phyloP scores from a whole-genome alignment of 805 yeast genomes.

The Ogataea zsoltii region DNA sequence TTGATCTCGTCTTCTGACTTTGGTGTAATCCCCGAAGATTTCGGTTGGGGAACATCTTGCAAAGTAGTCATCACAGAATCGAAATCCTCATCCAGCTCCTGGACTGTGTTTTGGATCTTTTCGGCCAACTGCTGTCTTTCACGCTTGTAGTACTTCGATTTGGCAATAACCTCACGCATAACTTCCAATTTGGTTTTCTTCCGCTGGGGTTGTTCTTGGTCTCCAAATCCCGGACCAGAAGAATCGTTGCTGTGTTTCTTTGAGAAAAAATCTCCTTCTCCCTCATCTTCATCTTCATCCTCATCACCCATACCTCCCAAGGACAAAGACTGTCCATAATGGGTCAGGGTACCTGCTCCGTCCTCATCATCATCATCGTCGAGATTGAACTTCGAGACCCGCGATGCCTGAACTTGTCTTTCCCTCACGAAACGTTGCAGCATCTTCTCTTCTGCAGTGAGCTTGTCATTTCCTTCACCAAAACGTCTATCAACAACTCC shows the following conservation, averaged over 20 bases:
- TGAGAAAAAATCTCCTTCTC: conserved; percentile 32
- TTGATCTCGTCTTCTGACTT: conserved; percentile 46
- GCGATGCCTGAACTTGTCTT: conserved; percentile 63
- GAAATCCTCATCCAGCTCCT: conserved; percentile 71
- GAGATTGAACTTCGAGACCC: conserved; percentile 65
- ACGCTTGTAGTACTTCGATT: conserved; percentile 73
- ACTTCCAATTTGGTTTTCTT: conserved; percentile 82
- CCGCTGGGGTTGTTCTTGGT: conserved; percentile 40
- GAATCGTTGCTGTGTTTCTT: conserved; percentile 34
- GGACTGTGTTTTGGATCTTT: conserved; percentile 57
- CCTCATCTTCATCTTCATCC: conserved; percentile 43
- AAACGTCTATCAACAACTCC: conserved; percentile 83
- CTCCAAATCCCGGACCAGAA: conserved; percentile 35
- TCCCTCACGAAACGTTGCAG: conserved; percentile 92
- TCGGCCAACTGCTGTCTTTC: conserved; percentile 71
- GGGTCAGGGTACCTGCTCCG: conserved; percentile 55
- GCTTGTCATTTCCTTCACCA: conserved; percentile 74
- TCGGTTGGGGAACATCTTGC: conserved; percentile 29
- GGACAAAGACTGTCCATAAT: conserved; percentile 69
- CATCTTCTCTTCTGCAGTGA: conserved; percentile 92
- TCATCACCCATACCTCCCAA: conserved; percentile 49
- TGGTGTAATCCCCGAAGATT: conserved; percentile 31
- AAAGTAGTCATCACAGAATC: conserved; percentile 58
- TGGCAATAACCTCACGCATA: conserved; percentile 82
- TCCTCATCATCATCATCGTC: conserved; percentile 66